phyloP scores from a whole-genome alignment of 192 early-diverging fungal genomes.

The Backusella luteola region DNA sequence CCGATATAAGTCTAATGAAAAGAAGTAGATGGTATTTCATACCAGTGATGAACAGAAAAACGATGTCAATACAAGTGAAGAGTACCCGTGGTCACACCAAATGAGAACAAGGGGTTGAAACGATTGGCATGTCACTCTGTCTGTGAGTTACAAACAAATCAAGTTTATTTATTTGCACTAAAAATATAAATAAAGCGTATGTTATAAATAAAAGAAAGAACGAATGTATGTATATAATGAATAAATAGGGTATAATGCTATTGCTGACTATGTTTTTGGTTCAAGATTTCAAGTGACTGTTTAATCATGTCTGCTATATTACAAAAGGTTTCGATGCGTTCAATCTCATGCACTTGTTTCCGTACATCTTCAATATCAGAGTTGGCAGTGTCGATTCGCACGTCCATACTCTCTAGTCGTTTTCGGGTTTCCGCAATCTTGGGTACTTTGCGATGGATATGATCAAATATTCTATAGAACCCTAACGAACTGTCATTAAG shows the following conservation, averaged over 20 bases:
- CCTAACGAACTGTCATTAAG: slow-evolving; percentile 29
- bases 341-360: slow-evolving; percentile 12
- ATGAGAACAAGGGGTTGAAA: not conserved
- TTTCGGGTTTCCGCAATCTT: not conserved
- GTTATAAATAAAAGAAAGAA: no score
- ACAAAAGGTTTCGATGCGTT: slow-evolving; percentile 18
- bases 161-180: no score
- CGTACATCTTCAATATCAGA: slow-evolving; percentile 26
- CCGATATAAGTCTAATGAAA: not conserved
- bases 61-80: no score
- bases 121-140: not conserved
- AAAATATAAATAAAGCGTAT: no score
- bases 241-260: not conserved
- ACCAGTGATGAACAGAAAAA: no score
- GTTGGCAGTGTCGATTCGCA: slow-evolving; percentile 19
- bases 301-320: slow-evolving; percentile 20
- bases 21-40: not conserved
- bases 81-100: no score
- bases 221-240: no score
- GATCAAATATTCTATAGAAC: slow-evolving; percentile 25
- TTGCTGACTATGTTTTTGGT: not conserved
- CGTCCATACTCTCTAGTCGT: not conserved
- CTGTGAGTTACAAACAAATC: not conserved
- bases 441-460: slow-evolving; percentile 33
- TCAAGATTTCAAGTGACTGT: slow-evolving; percentile 13